phyloP scores from a whole-genome alignment of 2,329 filamentous ascomycete species.

The Biscogniauxia marginata region DNA sequence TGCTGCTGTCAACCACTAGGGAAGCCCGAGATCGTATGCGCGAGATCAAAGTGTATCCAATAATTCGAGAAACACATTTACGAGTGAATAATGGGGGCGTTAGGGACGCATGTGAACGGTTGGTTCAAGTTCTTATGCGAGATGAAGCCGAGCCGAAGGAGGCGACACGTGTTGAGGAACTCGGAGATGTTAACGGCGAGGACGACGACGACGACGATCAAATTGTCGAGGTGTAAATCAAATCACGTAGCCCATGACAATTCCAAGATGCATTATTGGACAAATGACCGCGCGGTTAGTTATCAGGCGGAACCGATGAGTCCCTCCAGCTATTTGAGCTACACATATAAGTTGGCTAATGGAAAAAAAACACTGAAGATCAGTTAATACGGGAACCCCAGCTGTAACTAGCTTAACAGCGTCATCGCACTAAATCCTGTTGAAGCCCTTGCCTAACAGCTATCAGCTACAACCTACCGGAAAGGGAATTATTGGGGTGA shows the following conservation, averaged over 20 bases:
- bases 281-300: background rate
- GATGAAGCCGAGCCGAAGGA: slow-evolving; percentile 61
- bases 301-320: background rate
- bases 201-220: slow-evolving; percentile 51
- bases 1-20: slow-evolving; percentile 76
- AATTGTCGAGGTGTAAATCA: slow-evolving; percentile 51
- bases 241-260: slow-evolving; percentile 1
- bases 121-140: slow-evolving; percentile 86
- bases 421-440: background rate
- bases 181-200: slow-evolving; percentile 30
- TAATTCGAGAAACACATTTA: slow-evolving; percentile 82
- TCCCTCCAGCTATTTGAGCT: background rate
- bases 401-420: background rate
- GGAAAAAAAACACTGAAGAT: background rate
- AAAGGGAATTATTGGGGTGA: background rate
- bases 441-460: background rate
- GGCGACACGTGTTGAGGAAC: slow-evolving; percentile 40
- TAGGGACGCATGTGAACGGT: slow-evolving; percentile 77
- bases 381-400: background rate
- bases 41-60: slow-evolving; percentile 79
- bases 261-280: slow-evolving; percentile 7
- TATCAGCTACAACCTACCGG: background rate
- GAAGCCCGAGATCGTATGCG: slow-evolving; percentile 74
- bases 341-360: background rate
- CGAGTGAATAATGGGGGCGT: slow-evolving; percentile 77